phyloP scores from a whole-genome alignment of 2,329 filamentous ascomycete species.

The Claviceps sp. region DNA sequence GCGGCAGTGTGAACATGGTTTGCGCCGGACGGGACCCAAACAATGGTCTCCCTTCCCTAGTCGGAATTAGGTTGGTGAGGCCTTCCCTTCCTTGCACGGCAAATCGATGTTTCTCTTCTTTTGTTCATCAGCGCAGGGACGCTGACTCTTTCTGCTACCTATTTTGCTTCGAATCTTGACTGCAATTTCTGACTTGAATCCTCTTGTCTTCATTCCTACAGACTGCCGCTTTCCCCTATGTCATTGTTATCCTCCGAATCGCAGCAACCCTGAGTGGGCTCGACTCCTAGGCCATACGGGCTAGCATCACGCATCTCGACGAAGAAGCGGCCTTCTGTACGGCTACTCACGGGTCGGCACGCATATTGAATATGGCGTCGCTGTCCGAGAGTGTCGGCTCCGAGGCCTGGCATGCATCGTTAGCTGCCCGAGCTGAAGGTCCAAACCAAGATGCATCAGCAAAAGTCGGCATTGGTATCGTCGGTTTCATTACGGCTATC shows the following conservation, averaged over 20 bases:
- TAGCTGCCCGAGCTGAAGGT: slow-evolving; percentile 1
- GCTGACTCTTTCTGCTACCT: neutral
- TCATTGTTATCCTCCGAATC: neutral
- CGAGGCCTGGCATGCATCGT: neutral
- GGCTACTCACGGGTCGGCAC: neutral
- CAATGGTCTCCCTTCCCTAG: too few relatives aligned
- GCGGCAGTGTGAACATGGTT: too few relatives aligned
- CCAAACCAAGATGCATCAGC: slow-evolving; percentile 20
- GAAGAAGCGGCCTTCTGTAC: neutral
- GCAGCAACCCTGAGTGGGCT: neutral
- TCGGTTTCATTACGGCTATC: slow-evolving; percentile 49
- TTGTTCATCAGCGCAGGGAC: neutral
- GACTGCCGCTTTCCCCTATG: neutral
- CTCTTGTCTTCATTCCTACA: neutral
- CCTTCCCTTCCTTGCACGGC: neutral
- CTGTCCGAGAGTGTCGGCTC: neutral
- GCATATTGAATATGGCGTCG: slow-evolving; percentile 1
- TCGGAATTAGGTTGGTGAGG: too few relatives aligned
- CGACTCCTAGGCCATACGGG: neutral
- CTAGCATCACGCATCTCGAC: neutral
- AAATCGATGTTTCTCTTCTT: neutral
- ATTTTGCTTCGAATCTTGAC: neutral
- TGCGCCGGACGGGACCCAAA: too few relatives aligned
- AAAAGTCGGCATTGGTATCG: slow-evolving; percentile 27
- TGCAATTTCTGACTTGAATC: neutral